Percentiles rank a stretch among this genome's conserved stretches.
Conservation (phyloP, 768 basidiomycete species). For the Rossbeevera mucosa region DNA sequence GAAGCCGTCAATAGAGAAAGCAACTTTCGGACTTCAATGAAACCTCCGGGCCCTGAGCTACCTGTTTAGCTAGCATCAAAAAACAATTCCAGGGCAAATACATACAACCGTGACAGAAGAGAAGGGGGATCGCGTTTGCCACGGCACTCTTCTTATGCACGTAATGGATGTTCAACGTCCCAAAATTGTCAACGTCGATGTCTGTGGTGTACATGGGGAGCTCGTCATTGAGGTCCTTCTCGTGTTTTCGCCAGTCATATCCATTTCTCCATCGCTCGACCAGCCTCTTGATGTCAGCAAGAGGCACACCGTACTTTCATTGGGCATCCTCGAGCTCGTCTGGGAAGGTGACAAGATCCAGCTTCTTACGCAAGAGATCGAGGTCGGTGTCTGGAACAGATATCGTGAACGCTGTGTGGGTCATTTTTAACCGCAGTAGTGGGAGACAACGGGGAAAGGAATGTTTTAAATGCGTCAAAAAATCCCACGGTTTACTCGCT, state of each 20-base stretch:
- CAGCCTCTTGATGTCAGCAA: slow-evolving; percentile 46
- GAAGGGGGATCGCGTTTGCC: slow-evolving; percentile 48
- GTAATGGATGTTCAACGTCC: slow-evolving; percentile 51
- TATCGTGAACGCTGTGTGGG: slow-evolving; percentile 45
- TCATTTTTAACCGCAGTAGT: slow-evolving; percentile 13
- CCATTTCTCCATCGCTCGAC: slow-evolving; percentile 46
- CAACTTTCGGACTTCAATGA: slow-evolving; percentile 48
- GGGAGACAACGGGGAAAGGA: neutral
- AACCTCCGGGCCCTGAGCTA: slow-evolving; percentile 50
- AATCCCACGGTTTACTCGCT: neutral
- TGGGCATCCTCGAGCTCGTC: slow-evolving; percentile 52
- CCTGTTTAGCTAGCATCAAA: neutral
- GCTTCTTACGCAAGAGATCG: slow-evolving; percentile 39
- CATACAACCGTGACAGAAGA: slow-evolving; percentile 60
- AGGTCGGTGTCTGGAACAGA: slow-evolving; percentile 42
- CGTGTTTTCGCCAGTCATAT: slow-evolving; percentile 54
- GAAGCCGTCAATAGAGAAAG: slow-evolving; percentile 46
- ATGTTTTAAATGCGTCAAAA: neutral
- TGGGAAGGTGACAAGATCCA: slow-evolving; percentile 46
- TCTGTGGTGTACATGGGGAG: slow-evolving; percentile 54
- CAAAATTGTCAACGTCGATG: slow-evolving; percentile 45
- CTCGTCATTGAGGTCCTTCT: slow-evolving; percentile 46
- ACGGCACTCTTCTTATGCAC: slow-evolving; percentile 48
- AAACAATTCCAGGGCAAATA: neutral
- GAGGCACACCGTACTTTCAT: slow-evolving; percentile 50